Base-by-base conservation (phyloP, 2,329 filamentous ascomycete species). In the Claviceps africana region DNA sequence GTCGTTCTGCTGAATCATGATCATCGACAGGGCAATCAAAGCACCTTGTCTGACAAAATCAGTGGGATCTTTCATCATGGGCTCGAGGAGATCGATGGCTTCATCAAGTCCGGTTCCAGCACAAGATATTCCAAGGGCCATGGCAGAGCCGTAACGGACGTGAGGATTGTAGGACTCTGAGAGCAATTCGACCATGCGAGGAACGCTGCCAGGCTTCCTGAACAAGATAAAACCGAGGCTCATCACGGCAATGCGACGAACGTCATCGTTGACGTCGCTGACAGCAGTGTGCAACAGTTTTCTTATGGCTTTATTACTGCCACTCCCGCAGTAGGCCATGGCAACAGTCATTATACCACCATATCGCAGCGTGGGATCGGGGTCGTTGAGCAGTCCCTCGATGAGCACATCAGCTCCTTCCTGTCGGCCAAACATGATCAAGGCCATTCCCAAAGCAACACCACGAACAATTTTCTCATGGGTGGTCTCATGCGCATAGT, bases 341-440 rank as follows among this genome's bases (percentile, higher is more conserved):
- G 93, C 93, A 53, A 98, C 88, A n/a, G 93, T 95, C 82, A 98
- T 88, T 67, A 98, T 95, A 73, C 93, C 93, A 66, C 93, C 93
- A 60, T 98, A 98, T 59, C 93, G 83, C 55, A 98, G 76, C 8
- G 88, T 91, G 59, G 93, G 88, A 65, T 98, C 91, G 1, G 93
- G 87, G 60, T 98, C 93, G 57, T 88, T 89, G 37, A 98, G 78
- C 2, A 98, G 82, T 47, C 88, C 89, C 64, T 95, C 91, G 58
- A 98, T 94, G 60, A 97, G 79, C 63, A 93, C 86, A 68, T 98
- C 93, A 13, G 93, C 93, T 57, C 85, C 85, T 69, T 98, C 93
- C 70, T 97, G 90, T 55, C 89, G 86, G 47, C 86, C 89, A 61
- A 93, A 98, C 91, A 97, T 97, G 72, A 98, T 95, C 54, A 98